Base-by-base conservation (phyloP, 768 basidiomycete genomes). In the Cantharellus cinnabarinus region DNA sequence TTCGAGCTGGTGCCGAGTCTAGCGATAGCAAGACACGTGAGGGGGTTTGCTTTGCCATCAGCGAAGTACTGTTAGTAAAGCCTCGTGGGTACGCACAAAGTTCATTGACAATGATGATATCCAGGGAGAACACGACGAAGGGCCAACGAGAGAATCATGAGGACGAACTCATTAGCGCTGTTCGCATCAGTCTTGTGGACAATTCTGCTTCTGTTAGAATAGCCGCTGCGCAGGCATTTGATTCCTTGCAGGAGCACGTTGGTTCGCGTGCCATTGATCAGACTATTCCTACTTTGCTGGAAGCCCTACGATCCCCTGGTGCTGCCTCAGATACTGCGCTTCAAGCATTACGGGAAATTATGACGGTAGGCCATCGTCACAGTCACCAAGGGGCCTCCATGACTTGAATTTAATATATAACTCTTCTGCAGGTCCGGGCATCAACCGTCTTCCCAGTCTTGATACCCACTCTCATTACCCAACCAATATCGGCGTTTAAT, bases 401-500 rank as follows among this genome's bases (percentile, higher is more conserved):
- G 58, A 20, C 50, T 41, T 3, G 40, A 34, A 41, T 40, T 29
- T 61, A 40, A 58, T 41, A 41, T 58, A 57, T 58, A 64, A 58
- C 34, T 42, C 40, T 15, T 51, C 48, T 42, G 52, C 68, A 91
- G 86, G 87, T 97, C 64, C 89, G 93, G 42, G 89, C 94, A 10
- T 77, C 83, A 44, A 90, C 87, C 5, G 91, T 98, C 42, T 98
- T 98, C 87, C 95, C 95, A 0, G 87, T 97, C 20, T 74, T 98
- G 59, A 89, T 99, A 60, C 95, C 93, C 0, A 94, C 91, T 0
- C 74, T 99, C 61, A 91, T 87, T 44, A 79, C 85, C 3, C 78
- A 78, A 4, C 95, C 93, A 0, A 94, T 98, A 79, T 82, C 91
- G 2, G 80, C 84, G 4, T 98, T 97, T 81, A 98, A 98, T 66